These are phyloP conservation scores for Penicillium pulvis DNA, from an alignment of 495 filamentous ascomycete species.

Conservation along the genomic window DNA sequence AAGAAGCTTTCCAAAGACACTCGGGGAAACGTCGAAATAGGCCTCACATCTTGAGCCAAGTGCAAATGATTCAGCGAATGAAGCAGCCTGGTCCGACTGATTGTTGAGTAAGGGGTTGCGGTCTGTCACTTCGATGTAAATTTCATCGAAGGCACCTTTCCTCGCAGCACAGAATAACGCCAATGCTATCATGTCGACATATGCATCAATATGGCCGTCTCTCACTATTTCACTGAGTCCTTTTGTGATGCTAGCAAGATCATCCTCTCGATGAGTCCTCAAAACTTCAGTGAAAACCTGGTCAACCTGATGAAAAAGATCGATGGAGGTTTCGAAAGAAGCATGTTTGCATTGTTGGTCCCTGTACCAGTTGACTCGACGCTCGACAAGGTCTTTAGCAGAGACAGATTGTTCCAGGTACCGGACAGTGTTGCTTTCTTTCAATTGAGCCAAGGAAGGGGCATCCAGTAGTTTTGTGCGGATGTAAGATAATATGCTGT, in stretches of 20 bases:
- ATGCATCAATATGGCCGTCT: slow-evolving; percentile 44
- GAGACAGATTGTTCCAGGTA: slow-evolving; percentile 52
- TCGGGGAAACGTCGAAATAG: slow-evolving; percentile 59
- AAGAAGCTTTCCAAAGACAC: slow-evolving; percentile 56
- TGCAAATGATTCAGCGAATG: slow-evolving; percentile 62
- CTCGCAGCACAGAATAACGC: slow-evolving; percentile 58
- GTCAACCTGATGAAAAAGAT: slow-evolving; percentile 52
- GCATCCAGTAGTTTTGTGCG: slow-evolving; percentile 52
- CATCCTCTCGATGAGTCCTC: slow-evolving; percentile 40
- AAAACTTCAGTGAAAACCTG: slow-evolving; percentile 40
- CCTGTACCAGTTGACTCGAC: slow-evolving; percentile 54
- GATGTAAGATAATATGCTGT: slow-evolving; percentile 44
- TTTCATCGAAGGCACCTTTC: slow-evolving; percentile 59
- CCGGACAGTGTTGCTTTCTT: slow-evolving; percentile 48
- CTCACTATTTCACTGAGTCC: slow-evolving; percentile 39
- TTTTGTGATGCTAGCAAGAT: slow-evolving; percentile 43
- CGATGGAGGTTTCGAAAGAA: slow-evolving; percentile 36
- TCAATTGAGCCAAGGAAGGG: slow-evolving; percentile 51
- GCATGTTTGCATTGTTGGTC: slow-evolving; percentile 48
- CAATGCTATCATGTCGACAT: slow-evolving; percentile 54
- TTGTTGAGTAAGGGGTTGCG: slow-evolving; percentile 60
- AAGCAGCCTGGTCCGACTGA: slow-evolving; percentile 59
- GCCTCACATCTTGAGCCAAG: slow-evolving; percentile 62
- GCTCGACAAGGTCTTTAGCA: slow-evolving; percentile 42
- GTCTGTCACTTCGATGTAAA: slow-evolving; percentile 61